A percentile compares a stretch with the other conserved stretches of the same genome.
These are phyloP conservation scores for Uronychia setigera DNA, from an alignment of 73 alveolate species.

Conservation along the genomic window DNA sequence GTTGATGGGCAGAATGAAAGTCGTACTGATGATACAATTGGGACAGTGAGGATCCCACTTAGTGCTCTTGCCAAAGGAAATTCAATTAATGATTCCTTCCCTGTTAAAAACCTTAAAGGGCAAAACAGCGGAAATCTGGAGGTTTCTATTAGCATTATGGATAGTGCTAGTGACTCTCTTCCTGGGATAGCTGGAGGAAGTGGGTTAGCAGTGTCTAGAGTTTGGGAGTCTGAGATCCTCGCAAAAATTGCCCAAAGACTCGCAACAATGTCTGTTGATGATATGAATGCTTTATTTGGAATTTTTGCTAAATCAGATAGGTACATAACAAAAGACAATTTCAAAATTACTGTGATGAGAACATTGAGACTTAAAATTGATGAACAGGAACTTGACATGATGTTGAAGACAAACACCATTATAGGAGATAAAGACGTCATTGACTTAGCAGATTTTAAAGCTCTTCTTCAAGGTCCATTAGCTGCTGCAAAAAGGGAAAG, in stretches of 20 bases:
- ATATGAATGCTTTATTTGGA: constrained; percentile 14
- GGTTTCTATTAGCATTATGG: constrained; percentile 68
- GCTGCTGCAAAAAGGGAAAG: constrained; percentile 18
- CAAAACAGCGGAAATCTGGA: constrained; percentile 71
- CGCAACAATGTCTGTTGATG: constrained; percentile 43
- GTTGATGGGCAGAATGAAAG: constrained; percentile 65
- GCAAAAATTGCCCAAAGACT: constrained; percentile 35
- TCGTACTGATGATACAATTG: constrained; percentile 78
- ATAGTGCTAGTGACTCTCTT: constrained; percentile 31
- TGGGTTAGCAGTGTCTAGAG: constrained; percentile 33
- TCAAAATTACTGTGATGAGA: constrained; percentile 27
- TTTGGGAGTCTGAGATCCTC: constrained; percentile 53
- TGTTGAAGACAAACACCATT: constrained; percentile 34
- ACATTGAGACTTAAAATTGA: neutral
- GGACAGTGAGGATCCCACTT: constrained; percentile 81
- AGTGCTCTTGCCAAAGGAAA: constrained; percentile 64
- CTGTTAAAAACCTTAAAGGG: constrained; percentile 60
- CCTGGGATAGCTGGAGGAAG: constrained; percentile 24
- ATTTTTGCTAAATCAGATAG: constrained; percentile 37
- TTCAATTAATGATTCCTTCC: constrained; percentile 73
- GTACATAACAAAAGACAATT: constrained; percentile 40
- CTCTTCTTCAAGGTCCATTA: constrained; percentile 18
- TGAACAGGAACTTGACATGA: constrained; percentile 37
- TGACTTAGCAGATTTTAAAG: constrained; percentile 30
- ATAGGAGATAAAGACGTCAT: constrained; percentile 38